Evolutionary conservation across 73 alveolate genomes (phyloP).

Genomic region (Symbiodinium natans): DNA sequence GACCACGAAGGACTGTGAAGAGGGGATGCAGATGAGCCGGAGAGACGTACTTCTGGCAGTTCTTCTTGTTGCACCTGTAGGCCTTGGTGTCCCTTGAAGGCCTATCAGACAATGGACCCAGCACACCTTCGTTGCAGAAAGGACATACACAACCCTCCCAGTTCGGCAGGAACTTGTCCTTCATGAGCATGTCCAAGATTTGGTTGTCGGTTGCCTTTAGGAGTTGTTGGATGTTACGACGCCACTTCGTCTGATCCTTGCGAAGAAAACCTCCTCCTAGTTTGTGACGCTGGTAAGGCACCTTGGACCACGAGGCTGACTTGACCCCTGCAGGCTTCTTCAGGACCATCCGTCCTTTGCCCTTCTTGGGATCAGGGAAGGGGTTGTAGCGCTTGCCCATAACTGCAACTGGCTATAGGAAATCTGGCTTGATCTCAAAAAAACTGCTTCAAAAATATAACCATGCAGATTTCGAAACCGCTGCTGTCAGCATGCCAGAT

Average conservation of each 20-base stretch:
- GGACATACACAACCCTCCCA: constrained; percentile 10
- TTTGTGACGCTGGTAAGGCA: not conserved
- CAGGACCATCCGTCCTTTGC: constrained; percentile 24
- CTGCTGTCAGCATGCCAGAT: no score
- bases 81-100: not conserved
- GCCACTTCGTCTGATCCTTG: not conserved
- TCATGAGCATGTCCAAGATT: not conserved
- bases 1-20: no score
- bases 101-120: not conserved
- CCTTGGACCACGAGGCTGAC: not conserved
- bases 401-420: no score
- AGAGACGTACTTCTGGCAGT: not conserved
- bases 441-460: no score
- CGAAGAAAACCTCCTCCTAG: not conserved
- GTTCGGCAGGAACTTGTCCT: constrained; percentile 1
- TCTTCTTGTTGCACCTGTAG: not conserved
- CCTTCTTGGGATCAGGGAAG: constrained; percentile 25
- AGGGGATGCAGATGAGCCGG: no score
- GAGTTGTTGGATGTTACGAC: not conserved
- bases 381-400: constrained; percentile 7
- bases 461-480: no score
- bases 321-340: constrained; percentile 20
- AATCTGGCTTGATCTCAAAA: no score
- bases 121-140: constrained; percentile 8
- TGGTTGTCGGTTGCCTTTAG: not conserved